phyloP scores from a whole-genome alignment of 257 asterid genomes.

The Nicotiana knightiana region DNA sequence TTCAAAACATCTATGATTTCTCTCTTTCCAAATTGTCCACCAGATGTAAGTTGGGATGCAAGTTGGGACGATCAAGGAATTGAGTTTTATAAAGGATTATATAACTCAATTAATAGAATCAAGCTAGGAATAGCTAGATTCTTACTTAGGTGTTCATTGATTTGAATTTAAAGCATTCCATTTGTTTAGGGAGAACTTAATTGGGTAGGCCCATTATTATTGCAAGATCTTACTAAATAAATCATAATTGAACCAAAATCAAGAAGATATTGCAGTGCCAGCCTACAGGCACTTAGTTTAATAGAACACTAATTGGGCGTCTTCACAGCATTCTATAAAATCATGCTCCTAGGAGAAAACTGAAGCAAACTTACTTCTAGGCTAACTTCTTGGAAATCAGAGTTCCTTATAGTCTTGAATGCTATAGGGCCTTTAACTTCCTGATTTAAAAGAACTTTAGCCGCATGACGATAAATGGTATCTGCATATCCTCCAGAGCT shows the following conservation, averaged over 20 bases:
- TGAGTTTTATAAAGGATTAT: not conserved
- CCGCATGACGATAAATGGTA: constrained; percentile 69
- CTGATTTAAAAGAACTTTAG: constrained; percentile 57
- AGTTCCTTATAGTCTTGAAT: constrained; percentile 67
- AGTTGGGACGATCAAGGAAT: not conserved
- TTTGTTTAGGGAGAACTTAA: not conserved
- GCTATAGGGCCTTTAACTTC: constrained; percentile 66
- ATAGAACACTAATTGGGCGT: constrained; percentile 3
- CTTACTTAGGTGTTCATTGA: not conserved
- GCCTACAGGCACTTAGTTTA: not conserved
- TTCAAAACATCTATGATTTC: no score
- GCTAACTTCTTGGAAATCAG: constrained; percentile 82
- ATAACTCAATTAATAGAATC: not conserved
- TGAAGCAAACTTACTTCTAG: constrained; percentile 61
- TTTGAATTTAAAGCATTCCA: not conserved
- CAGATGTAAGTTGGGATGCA: no score
- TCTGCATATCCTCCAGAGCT: constrained; percentile 98
- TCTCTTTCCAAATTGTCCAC: no score
- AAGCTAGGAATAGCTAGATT: not conserved
- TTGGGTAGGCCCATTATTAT: not conserved
- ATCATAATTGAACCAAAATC: not conserved
- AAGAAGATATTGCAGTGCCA: not conserved
- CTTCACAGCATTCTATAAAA: not conserved
- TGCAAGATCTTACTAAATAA: not conserved
- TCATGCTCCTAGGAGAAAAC: constrained; percentile 2